Base-by-base conservation (phyloP, 192 early-diverging fungal species). In the Gigaspora rosea region DNA sequence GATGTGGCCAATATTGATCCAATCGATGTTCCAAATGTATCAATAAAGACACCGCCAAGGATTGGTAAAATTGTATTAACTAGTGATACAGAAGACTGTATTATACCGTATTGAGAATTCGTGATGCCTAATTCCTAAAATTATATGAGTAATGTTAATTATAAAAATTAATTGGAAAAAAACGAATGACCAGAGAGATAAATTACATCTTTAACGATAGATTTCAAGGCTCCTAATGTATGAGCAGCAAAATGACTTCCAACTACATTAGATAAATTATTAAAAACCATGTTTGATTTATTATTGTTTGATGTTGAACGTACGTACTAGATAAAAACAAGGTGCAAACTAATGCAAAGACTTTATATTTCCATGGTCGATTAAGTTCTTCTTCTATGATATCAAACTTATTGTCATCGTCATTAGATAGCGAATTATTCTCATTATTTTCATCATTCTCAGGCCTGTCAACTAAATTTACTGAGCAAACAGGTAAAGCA, bases 221-320 rank as follows among this genome's bases (percentile, higher is more conserved):
- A 81, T 77, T 91, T 91, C 78, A 91, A 77, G n/a, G 88, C 89
- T 8, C 88, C 88, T n/a, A 91, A 80, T 35, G 90, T 90, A 63
- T 91, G 90, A 47, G 88, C 90, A 35, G 90, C 87, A 78, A 88
- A 91, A 83, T 91, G 90, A 67, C 87, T 88, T 69, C 90, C 90
- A 75, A 91, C 89, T 91, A 80, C 8, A 32, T 59, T 46, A 62
- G 32, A 61, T n/a, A 36, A 69, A 41, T 56, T 51, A 10, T 33
- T 18, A 46, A 46, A 36, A 27, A 56, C 10, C 8, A 32, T 12
- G 13, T 13, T 15, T 18, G 32, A 36, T 47, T 22, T 63, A 11
- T 16, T 9, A 58, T 33, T 46, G 33, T 52, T 15, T 1, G 9
- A 13, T 41, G 47, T 35, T 46, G 20, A 47, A 20, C 2, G 65